phyloP scores from a whole-genome alignment of 179 eudicot species.

The Nepenthes alata region DNA sequence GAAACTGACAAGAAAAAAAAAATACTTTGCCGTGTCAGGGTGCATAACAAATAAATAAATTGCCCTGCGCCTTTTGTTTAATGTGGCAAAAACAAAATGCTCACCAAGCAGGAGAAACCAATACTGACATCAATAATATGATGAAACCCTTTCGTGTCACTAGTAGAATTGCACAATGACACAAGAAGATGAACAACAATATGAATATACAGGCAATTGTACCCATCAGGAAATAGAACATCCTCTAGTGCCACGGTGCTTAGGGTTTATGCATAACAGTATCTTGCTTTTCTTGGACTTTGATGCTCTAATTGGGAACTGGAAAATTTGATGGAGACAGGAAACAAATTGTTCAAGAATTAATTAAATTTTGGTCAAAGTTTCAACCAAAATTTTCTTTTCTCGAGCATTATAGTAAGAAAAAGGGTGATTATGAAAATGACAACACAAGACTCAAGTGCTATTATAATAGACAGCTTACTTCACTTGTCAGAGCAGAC shows the following conservation, averaged over 20 bases:
- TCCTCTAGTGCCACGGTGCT: no score
- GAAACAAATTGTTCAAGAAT: not conserved
- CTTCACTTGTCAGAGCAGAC: slow-evolving; percentile 59
- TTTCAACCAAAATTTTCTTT: not conserved
- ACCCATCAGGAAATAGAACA: no score
- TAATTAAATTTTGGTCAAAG: not conserved
- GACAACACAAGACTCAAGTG: not conserved
- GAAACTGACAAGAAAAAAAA: no score
- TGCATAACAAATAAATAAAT: not conserved
- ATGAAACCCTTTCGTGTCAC: not conserved
- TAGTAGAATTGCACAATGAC: not conserved
- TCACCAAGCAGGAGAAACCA: no score
- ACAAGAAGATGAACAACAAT: no score
- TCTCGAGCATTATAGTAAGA: not conserved
- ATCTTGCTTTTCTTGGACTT: not conserved
- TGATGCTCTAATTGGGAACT: not conserved
- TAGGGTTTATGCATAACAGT: no score
- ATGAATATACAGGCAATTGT: no score
- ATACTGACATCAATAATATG: no score
- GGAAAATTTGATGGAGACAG: not conserved
- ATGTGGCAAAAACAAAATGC: no score
- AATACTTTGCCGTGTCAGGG: no score
- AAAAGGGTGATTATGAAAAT: not conserved
- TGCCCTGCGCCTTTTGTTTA: no score
- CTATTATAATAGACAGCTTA: slow-evolving; percentile 22